A percentile compares a stretch with the other conserved stretches of the same genome.
phyloP scores from a whole-genome alignment of 768 basidiomycete species.

The Terana coerulea region DNA sequence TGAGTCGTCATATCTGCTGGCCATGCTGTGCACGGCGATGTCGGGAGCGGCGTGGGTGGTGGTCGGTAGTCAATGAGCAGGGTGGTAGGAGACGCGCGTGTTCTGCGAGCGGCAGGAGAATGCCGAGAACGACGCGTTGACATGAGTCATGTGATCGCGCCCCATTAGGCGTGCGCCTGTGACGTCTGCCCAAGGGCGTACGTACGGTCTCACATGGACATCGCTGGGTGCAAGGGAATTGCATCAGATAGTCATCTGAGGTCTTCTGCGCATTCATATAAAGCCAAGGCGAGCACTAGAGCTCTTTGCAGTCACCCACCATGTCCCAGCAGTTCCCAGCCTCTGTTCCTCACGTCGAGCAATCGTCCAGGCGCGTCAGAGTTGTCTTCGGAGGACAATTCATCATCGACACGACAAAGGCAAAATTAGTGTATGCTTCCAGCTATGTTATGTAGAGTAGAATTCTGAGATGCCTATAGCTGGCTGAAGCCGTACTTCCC shows the following conservation, averaged over 20 bases:
- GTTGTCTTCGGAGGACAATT: slow-evolving; percentile 48
- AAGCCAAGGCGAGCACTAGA: no score
- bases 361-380: slow-evolving; percentile 46
- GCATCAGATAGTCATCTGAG: no score
- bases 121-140: slow-evolving; percentile 2
- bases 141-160: not conserved
- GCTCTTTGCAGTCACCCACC: no score
- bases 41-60: not conserved
- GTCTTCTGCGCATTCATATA: no score
- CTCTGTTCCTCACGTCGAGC: slow-evolving; percentile 43
- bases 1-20: not conserved
- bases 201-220: no score
- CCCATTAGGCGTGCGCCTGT: no score
- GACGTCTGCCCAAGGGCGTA: no score
- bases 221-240: no score
- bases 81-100: not conserved
- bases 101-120: not conserved
- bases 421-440: slow-evolving; percentile 56
- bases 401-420: slow-evolving; percentile 51
- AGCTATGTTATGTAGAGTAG: not conserved
- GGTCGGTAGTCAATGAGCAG: slow-evolving; percentile 1
- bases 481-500: slow-evolving; percentile 58
- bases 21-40: not conserved
- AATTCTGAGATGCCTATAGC: slow-evolving; percentile 24
- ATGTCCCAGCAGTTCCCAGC: slow-evolving; percentile 21